Evolutionary conservation across 2,329 filamentous ascomycete genomes (phyloP).

Genomic region (Aspergillus udagawae): DNA sequence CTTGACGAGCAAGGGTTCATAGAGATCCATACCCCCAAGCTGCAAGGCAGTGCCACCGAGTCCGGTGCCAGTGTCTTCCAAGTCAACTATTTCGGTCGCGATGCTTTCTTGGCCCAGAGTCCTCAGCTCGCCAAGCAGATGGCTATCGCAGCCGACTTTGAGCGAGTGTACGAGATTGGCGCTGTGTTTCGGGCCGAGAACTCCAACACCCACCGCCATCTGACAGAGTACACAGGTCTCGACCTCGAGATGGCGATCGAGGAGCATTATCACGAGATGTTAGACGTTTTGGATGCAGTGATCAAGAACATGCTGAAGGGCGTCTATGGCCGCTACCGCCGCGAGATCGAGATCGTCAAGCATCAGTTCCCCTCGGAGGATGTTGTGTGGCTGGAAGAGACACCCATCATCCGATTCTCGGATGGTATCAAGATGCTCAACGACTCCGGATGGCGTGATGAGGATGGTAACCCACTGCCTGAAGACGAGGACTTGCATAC

Average conservation of each 20-base stretch:
- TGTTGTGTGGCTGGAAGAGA: conserved; percentile 81
- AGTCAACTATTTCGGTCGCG: conserved; percentile 84
- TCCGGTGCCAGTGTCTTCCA: conserved; percentile 89
- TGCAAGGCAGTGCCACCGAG: conserved; percentile 86
- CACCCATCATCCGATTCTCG: conserved; percentile 72
- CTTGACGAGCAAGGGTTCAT: conserved; percentile 76
- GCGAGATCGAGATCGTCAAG: conserved; percentile 75
- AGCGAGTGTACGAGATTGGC: conserved; percentile 82
- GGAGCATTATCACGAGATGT: conserved; percentile 82
- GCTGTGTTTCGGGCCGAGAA: conserved; percentile 92
- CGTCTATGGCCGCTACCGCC: conserved; percentile 63
- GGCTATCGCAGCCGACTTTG: conserved; percentile 84
- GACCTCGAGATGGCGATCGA: conserved; percentile 92
- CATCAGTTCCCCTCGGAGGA: conserved; percentile 82
- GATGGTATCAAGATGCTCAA: conserved; percentile 79
- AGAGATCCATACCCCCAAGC: conserved; percentile 89
- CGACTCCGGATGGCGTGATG: conserved; percentile 69
- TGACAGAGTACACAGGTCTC: conserved; percentile 91
- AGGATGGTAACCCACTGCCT: conserved; percentile 67
- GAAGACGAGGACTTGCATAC: conserved; percentile 78
- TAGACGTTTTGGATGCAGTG: conserved; percentile 71
- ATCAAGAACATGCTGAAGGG: conserved; percentile 76
- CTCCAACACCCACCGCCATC: conserved; percentile 88
- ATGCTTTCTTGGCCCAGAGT: conserved; percentile 84
- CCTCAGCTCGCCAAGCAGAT: conserved; percentile 92